Evolutionary conservation across 164 flowering plant genomes (phyloP).

Genomic region (Vitis vinifera): DNA sequence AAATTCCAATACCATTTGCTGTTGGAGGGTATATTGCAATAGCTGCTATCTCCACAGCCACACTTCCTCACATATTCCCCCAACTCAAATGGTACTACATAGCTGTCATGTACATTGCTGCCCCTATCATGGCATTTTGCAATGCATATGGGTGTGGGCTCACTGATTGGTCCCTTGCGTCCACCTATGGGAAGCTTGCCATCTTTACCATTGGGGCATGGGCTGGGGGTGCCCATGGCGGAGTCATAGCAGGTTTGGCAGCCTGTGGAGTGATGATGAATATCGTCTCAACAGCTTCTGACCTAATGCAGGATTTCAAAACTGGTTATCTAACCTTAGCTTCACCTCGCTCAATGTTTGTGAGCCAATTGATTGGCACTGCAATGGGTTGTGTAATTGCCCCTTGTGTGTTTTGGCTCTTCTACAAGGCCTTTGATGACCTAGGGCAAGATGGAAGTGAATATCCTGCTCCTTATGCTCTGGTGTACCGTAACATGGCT

Average conservation of each 20-base stretch:
- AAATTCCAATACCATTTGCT: constrained; percentile 36
- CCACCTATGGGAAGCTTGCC: constrained; percentile 50
- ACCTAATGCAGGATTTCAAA: constrained; percentile 55
- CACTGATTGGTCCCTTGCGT: constrained; percentile 54
- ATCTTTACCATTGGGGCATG: constrained; percentile 49
- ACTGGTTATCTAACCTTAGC: constrained; percentile 58
- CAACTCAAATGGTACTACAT: constrained; percentile 52
- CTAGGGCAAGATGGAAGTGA: constrained; percentile 26
- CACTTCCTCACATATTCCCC: constrained; percentile 39
- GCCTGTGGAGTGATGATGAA: constrained; percentile 54
- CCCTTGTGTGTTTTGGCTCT: constrained; percentile 55
- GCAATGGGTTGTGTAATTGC: constrained; percentile 56
- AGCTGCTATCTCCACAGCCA: constrained; percentile 29
- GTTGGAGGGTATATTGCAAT: constrained; percentile 28
- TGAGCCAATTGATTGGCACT: constrained; percentile 54
- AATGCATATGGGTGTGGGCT: constrained; percentile 60
- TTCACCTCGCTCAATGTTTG: constrained; percentile 58
- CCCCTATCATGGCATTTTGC: constrained; percentile 49
- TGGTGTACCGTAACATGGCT: constrained; percentile 45
- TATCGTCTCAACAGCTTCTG: constrained; percentile 54
- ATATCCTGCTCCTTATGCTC: constrained; percentile 48
- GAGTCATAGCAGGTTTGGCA: constrained; percentile 50
- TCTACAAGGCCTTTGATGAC: constrained; percentile 38
- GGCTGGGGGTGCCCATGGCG: constrained; percentile 50
- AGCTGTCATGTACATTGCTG: constrained; percentile 34